Percentiles rank a stretch among this genome's conserved stretches.
Conservation (phyloP, 257 asterid genomes). For the Linderniella brevidens region DNA sequence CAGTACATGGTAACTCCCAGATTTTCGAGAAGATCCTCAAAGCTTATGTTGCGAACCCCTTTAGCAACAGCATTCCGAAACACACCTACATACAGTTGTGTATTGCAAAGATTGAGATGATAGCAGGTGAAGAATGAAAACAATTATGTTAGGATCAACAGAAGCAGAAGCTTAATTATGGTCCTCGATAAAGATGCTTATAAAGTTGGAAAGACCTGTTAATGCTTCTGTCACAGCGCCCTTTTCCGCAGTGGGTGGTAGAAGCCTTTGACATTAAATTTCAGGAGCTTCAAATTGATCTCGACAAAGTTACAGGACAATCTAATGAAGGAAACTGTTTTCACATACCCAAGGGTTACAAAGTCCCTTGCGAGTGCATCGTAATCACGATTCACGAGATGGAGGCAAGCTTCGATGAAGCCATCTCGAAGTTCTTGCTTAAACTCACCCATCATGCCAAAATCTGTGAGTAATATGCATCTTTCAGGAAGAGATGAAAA, state of each 20-base stretch:
- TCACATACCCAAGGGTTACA: constrained; percentile 80
- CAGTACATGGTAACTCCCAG: constrained; percentile 79
- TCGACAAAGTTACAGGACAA: constrained; percentile 9
- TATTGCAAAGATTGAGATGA: constrained; percentile 11
- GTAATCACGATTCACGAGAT: constrained; percentile 95
- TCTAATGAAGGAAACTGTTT: constrained; percentile 12
- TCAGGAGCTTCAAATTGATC: constrained; percentile 12
- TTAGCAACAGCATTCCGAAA: constrained; percentile 68
- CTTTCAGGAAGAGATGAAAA: constrained; percentile 14
- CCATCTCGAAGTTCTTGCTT: constrained; percentile 90
- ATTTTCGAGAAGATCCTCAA: constrained; percentile 81
- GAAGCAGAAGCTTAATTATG: too few species aligned
- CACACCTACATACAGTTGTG: constrained; percentile 33
- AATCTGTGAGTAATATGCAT: constrained; percentile 34
- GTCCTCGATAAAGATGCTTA: neutral
- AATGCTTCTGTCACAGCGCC: constrained; percentile 75
- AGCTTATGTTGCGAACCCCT: constrained; percentile 78
- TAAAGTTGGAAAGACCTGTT: constrained; percentile 40
- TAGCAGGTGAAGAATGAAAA: constrained; percentile 8
- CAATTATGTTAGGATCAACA: too few species aligned
- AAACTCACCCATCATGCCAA: constrained; percentile 99
- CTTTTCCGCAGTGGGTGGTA: constrained; percentile 84
- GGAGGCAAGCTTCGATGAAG: constrained; percentile 95
- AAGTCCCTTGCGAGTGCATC: constrained; percentile 84
- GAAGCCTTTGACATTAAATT: constrained; percentile 50